These are phyloP conservation scores for Gyrodon lividus DNA, from an alignment of 768 basidiomycete genomes.

Conservation along the genomic window DNA sequence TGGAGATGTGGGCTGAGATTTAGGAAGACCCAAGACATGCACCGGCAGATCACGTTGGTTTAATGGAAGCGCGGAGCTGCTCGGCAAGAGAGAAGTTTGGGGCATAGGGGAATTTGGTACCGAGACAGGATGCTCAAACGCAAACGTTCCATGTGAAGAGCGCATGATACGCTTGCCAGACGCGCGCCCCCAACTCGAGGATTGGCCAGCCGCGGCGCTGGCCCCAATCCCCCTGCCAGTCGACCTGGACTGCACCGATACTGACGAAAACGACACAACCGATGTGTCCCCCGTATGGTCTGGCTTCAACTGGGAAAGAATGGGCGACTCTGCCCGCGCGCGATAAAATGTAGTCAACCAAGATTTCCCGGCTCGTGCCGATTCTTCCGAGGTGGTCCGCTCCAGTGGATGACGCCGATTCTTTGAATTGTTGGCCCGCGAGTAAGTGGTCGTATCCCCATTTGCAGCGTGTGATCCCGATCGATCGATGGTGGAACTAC, in stretches of 20 bases:
- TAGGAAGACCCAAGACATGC: conserved; percentile 7
- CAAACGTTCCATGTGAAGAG: conserved; percentile 57
- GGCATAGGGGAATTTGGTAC: conserved; percentile 40
- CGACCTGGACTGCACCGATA: conserved; percentile 42
- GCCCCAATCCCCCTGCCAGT: conserved; percentile 24
- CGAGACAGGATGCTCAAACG: conserved; percentile 68
- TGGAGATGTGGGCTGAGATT: conserved; percentile 15
- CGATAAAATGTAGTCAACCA: conserved; percentile 7
- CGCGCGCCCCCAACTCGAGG: conserved; percentile 59
- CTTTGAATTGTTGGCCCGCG: conserved; percentile 8
- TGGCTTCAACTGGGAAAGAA: conserved; percentile 29
- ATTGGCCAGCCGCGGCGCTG: conserved; percentile 36
- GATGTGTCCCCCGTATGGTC: conserved; percentile 38
- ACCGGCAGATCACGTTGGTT: conserved; percentile 7
- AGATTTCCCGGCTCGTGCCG: conserved; percentile 16
- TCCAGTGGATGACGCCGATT: conserved; percentile 18
- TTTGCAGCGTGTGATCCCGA: conserved; percentile 5
- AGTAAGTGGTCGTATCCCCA: conserved; percentile 5
- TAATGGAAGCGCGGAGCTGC: not conserved
- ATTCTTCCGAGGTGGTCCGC: conserved; percentile 28
- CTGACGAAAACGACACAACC: conserved; percentile 31
- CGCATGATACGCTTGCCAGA: conserved; percentile 41
- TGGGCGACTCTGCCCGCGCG: conserved; percentile 19
- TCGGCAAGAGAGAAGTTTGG: conserved; percentile 17
- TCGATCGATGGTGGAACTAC: conserved; percentile 26